A percentile compares a stretch with the other conserved stretches of the same genome.
Evolutionary conservation across 495 filamentous ascomycete genomes (phyloP).

Genomic region (Podospora didyma): DNA sequence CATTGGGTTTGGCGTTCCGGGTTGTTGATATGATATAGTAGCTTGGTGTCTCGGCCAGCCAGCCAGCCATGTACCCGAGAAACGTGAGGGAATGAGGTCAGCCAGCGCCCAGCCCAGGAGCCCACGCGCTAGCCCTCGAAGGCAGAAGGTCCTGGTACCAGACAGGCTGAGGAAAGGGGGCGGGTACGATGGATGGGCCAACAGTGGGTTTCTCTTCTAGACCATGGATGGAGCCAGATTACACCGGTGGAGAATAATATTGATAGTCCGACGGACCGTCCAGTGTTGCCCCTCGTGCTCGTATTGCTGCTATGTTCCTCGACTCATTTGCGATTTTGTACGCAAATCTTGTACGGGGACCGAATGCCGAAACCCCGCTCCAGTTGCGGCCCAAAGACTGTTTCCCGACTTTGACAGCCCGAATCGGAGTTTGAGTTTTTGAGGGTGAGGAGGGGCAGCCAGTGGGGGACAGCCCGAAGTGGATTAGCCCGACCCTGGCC

Average conservation of each 20-base stretch:
- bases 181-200: too few relatives aligned
- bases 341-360: not conserved
- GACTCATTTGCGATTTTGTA: too few relatives aligned
- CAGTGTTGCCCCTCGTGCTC: too few relatives aligned
- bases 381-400: too few relatives aligned
- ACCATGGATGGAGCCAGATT: not conserved
- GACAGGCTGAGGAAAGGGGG: not conserved
- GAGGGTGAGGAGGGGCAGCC: not conserved
- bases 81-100: not conserved
- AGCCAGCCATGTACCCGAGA: constrained; percentile 6
- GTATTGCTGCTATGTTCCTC: too few relatives aligned
- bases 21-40: constrained; percentile 21
- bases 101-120: too few relatives aligned
- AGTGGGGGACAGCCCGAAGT: not conserved
- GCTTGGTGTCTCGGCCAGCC: constrained; percentile 11
- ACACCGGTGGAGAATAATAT: too few relatives aligned
- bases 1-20: constrained; percentile 33
- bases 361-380: constrained; percentile 1
- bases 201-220: not conserved
- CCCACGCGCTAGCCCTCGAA: too few relatives aligned
- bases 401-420: not conserved
- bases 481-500: not conserved
- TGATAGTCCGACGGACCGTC: too few relatives aligned
- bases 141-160: not conserved
- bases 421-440: not conserved